Percentiles rank a stretch among this genome's conserved stretches.
These are phyloP conservation scores for Ascosphaera apis DNA, from an alignment of 2,329 filamentous ascomycete genomes.

Conservation along the genomic window DNA sequence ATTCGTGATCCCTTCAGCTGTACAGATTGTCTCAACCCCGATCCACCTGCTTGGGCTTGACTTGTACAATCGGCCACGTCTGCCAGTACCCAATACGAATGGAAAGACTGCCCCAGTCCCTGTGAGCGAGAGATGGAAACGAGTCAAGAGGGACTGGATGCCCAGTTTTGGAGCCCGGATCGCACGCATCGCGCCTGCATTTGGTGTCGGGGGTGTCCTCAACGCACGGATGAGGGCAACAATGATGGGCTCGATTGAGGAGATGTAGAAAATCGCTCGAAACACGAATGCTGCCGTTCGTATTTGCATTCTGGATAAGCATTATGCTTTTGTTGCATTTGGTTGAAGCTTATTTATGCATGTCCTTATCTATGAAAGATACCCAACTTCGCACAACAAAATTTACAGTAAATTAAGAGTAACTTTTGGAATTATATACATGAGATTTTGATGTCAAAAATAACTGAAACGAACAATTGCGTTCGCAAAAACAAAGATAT, in stretches of 20 bases:
- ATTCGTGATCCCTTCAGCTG: slow-evolving; percentile 53
- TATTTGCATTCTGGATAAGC: too few relatives aligned
- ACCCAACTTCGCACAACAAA: too few relatives aligned
- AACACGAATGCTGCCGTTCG: too few relatives aligned
- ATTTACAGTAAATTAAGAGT: too few relatives aligned
- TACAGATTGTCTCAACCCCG: slow-evolving; percentile 62
- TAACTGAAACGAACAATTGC: too few relatives aligned
- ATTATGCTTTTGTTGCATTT: too few relatives aligned
- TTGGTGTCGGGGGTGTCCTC: slow-evolving; percentile 69
- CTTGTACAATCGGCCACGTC: slow-evolving; percentile 47
- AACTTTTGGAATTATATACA: too few relatives aligned
- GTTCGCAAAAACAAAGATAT: too few relatives aligned
- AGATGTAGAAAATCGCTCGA: slow-evolving; percentile 5
- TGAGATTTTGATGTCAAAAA: too few relatives aligned
- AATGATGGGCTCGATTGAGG: slow-evolving; percentile 41
- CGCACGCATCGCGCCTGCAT: slow-evolving; percentile 68
- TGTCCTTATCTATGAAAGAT: too few relatives aligned
- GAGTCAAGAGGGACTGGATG: slow-evolving; percentile 53
- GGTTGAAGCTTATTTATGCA: too few relatives aligned
- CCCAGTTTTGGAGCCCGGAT: slow-evolving; percentile 53
- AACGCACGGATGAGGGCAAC: slow-evolving; percentile 47
- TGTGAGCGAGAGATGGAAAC: slow-evolving; percentile 37
- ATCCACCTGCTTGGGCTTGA: slow-evolving; percentile 69
- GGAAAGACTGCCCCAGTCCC: slow-evolving; percentile 9
- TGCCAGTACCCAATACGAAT: slow-evolving; percentile 10